Evolutionary conservation across 2,329 filamentous ascomycete species (phyloP).

Genomic region (Sclerotiophoma versabilis): DNA sequence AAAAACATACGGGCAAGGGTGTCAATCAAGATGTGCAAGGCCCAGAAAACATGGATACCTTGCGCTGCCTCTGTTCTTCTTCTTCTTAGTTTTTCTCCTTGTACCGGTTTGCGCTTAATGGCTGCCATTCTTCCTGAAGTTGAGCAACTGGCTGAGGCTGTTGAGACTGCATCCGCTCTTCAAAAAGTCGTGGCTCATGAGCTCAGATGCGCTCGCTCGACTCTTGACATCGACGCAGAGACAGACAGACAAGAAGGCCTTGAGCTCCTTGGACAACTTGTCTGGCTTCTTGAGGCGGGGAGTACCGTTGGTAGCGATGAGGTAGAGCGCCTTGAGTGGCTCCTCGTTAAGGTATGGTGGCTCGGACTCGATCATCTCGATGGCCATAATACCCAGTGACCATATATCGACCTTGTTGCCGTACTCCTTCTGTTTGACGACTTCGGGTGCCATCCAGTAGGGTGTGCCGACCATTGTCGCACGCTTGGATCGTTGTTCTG

Average conservation of each 20-base stretch:
- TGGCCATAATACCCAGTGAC: slow-evolving; percentile 99
- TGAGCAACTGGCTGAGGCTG: slow-evolving; percentile 84
- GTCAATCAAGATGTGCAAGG: slow-evolving; percentile 37
- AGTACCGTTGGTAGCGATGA: slow-evolving; percentile 97
- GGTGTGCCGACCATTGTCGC: slow-evolving; percentile 99
- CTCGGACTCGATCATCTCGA: slow-evolving; percentile 99
- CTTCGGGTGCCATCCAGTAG: slow-evolving; percentile 99
- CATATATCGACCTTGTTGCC: slow-evolving; percentile 98
- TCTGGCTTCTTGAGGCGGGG: slow-evolving; percentile 97
- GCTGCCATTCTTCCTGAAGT: slow-evolving; percentile 76
- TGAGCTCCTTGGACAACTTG: slow-evolving; percentile 96
- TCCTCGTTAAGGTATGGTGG: slow-evolving; percentile 98
- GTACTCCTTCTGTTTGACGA: slow-evolving; percentile 99
- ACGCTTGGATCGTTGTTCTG: slow-evolving; percentile 94
- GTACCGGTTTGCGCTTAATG: slow-evolving; percentile 42
- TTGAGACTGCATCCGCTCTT: slow-evolving; percentile 85
- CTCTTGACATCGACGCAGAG: slow-evolving; percentile 96
- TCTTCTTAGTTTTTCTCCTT: no score
- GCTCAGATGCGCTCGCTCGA: slow-evolving; percentile 87
- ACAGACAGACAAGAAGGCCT: slow-evolving; percentile 95
- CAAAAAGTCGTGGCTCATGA: slow-evolving; percentile 91
- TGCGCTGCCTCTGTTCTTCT: slow-evolving; percentile 1
- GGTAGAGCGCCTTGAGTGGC: slow-evolving; percentile 93
- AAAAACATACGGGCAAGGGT: slow-evolving; percentile 38
- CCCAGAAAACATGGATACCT: slow-evolving; percentile 6